Base-by-base conservation (phyloP, 2,329 filamentous ascomycete genomes). In the Tricladium varicosporioides region DNA sequence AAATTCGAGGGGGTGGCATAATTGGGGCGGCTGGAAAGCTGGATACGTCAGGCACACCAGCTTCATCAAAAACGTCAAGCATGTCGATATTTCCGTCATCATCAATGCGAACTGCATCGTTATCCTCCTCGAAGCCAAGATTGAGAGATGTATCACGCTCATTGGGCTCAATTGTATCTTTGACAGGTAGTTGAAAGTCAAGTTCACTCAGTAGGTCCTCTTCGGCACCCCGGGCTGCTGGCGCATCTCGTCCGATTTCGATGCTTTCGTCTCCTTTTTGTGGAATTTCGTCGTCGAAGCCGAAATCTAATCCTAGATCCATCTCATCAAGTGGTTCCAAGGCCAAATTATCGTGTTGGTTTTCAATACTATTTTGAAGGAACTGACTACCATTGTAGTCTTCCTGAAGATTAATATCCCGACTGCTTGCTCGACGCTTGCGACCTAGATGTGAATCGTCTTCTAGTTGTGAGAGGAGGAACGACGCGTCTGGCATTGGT, bases 231-330 rank as follows among this genome's bases (percentile, higher is more conserved):
- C 83, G 80, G 19, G 87, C 79, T 14, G 83, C 79, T 4, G 89
- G 86, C 16, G 89, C 92, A 65, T 96, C 88, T 85, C 93, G 89
- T 69, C 93, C 94, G 65, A 91, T 80, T 86, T 99, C 94, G 57
- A 97, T 86, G 67, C 87, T 94, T 59, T 76, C 75, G 58, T 83
- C 81, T 27, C 52, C 74, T 70, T 61, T 73, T 27, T 15, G 53
- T 63, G 62, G 47, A 63, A 54, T 63, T 51, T 68, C 66, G 36
- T 69, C 58, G 52, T 84, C 86, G 60, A 94, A 79, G 64, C 88
- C 88, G 64, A 92, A 86, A 66, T 91, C 88, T 54, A 93, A 76
- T 62, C 89, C 83, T 27, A 91, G 78, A 54, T 88, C 88, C 53
- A 91, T 79, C 67, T 91, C 88, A 62, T 82, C 86, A 54, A 79